Evolutionary conservation across 352 stramenopile genomes (phyloP), one percentile per base, ranked within the genome.

Genomic region (Globisporangium spiculum): DNA sequence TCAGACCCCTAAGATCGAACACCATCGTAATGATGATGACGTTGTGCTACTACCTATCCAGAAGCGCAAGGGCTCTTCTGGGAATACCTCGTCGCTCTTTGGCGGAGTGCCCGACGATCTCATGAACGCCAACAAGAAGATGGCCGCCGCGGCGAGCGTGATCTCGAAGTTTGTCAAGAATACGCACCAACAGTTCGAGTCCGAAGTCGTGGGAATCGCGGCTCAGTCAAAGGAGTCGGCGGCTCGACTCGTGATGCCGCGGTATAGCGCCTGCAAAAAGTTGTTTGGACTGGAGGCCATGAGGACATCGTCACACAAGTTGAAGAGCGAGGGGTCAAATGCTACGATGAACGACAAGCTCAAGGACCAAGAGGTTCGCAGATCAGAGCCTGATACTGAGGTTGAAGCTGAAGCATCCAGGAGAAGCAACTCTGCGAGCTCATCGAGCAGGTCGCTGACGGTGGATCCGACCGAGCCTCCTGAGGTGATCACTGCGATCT

Each of bases 211-310:
- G 1, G 75, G 69, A 3, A 38, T 84, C 7, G 74, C 77, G 20
- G 60, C 53, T 5, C 77, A 84, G 34, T 79, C 73, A 1, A 81
- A 80, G 34, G 75, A 79, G 60, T 82, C 77, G 22, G 77, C 75
- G 3, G 69, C 75, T 3, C 70, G 73, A 1, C 67, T 84, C 26
- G 64, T 77, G 14, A 60, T 79, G n/a, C 77, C 77, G 1, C 67
- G 69, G 7, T 81, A 79, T 36, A 77, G 65, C 18, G 73, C 73
- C 2, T 63, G 70, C 59, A 79, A 79, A 54, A 81, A 77, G 6
- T 41, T 81, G 14, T 63, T 81, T n/a, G 69, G 65, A 0, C 59
- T 72, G 9, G 72, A 68, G 18, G 41, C 54, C 0, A 26, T 26
- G 18, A n/a, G 46, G 1, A 18, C 46, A 5, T 30, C 48, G 41